These are phyloP conservation scores for Angomonas deanei DNA, from an alignment of 208 protist genomes.

Conservation along the genomic window DNA sequence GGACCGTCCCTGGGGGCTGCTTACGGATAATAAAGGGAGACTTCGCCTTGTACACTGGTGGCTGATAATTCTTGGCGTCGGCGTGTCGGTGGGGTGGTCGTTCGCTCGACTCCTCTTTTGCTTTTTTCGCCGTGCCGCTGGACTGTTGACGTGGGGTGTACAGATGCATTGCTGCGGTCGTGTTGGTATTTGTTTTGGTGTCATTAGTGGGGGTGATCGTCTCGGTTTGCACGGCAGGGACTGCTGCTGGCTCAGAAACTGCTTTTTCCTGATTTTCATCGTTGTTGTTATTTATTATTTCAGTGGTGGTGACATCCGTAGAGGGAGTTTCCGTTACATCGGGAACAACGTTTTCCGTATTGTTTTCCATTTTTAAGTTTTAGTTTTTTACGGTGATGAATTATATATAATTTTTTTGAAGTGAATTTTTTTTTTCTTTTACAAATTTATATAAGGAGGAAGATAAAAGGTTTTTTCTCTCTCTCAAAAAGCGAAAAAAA, in stretches of 20 bases:
- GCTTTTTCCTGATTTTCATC: no score
- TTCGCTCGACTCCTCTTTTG: not conserved
- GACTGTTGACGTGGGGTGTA: constrained; percentile 14
- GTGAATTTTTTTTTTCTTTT: no score
- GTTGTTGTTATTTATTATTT: no score
- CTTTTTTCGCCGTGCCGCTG: not conserved
- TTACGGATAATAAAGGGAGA: not conserved
- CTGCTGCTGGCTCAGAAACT: not conserved
- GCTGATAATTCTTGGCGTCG: not conserved
- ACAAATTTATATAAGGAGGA: no score
- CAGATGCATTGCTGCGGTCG: constrained; percentile 5
- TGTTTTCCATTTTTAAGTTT: no score
- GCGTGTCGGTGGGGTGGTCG: not conserved
- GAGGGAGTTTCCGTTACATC: no score
- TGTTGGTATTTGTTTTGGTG: not conserved
- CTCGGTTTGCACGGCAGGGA: not conserved
- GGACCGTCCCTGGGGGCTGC: not conserved
- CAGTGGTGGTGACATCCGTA: no score
- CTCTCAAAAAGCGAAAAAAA: no score
- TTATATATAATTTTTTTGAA: no score
- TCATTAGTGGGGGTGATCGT: not conserved
- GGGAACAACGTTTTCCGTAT: no score
- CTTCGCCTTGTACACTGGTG: not conserved
- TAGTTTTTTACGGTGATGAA: no score
- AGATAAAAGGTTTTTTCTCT: no score